Percentiles rank a stretch among this genome's conserved stretches.
phyloP scores from a whole-genome alignment of 352 stramenopile genomes.

The Globisporangium acanthophoron region DNA sequence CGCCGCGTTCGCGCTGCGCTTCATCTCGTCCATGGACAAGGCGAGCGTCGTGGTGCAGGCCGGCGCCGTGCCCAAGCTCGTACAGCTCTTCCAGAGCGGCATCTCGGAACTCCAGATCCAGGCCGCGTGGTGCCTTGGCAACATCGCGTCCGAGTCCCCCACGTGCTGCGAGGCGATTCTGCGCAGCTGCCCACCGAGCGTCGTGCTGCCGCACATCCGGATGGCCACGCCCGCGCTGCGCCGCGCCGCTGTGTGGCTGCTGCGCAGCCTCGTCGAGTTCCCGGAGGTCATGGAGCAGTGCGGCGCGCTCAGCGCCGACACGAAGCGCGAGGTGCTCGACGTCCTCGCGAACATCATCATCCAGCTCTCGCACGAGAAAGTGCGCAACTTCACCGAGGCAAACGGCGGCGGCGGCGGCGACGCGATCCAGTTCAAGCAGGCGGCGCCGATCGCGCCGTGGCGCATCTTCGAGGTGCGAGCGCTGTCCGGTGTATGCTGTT shows the following conservation, averaged over 20 bases:
- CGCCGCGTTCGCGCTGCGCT: constrained; percentile 79
- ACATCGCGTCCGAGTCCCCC: constrained; percentile 75
- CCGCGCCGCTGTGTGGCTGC: constrained; percentile 73
- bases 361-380: constrained; percentile 75
- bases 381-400: constrained; percentile 46
- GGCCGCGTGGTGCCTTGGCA: constrained; percentile 81
- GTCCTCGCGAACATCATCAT: constrained; percentile 69
- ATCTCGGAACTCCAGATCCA: constrained; percentile 88
- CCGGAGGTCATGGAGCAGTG: constrained; percentile 63
- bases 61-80: constrained; percentile 68
- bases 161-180: constrained; percentile 74
- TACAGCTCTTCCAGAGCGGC: constrained; percentile 80
- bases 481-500: too few species aligned
- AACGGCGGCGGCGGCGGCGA: constrained; percentile 35
- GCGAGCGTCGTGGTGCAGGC: constrained; percentile 62
- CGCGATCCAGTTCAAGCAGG: constrained; percentile 50
- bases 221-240: constrained; percentile 77
- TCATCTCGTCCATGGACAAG: constrained; percentile 89
- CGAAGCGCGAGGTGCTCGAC: constrained; percentile 69
- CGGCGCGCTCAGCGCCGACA: constrained; percentile 34
- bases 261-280: constrained; percentile 83
- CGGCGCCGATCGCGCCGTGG: constrained; percentile 62
- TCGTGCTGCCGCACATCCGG: constrained; percentile 77
- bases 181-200: constrained; percentile 53
- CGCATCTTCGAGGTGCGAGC: constrained; percentile 69